Evolutionary conservation across 2,329 filamentous ascomycete genomes (phyloP), one percentile per base, ranked within the genome.

Genomic region (Colletotrichum chrysophilum): DNA sequence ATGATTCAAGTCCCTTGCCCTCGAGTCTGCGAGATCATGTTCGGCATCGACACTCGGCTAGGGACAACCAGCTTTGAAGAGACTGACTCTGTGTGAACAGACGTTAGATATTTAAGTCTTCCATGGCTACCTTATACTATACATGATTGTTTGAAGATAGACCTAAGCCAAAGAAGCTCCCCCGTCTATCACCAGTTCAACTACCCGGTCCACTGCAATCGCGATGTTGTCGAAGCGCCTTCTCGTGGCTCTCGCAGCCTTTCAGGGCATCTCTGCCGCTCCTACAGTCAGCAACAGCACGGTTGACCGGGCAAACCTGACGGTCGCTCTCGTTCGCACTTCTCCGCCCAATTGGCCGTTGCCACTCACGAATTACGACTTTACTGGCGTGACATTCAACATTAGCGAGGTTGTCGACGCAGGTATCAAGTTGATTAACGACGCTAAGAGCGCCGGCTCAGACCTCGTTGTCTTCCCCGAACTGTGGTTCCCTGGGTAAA

Each of bases 271-370:
- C 18, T 24, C 8, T 32, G 48, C 60, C 9, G 48, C 61, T 8
- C 32, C 48, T 0, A 32, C 30, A 4, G 1, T 10, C 7, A 16
- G n/a, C 24, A 66, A 58, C 7, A 14, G n/a, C 30, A 60, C 48
- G 5, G 69, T 71, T 3, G 69, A 71, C 26, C 70, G 64, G 18
- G 60, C 36, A 6, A 70, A 70, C n/a, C 58, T 61, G 30, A 34
- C 58, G 3, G 58, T 61, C 1, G 71, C 71, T 8, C 32, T 74
- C 4, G 60, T 74, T 12, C 38, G 71, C 12, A 28, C 32, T 12
- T 58, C 71, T 14, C 71, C 71, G 9, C 71, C 60, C 21, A 70
- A 74, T 28, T 75, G 68, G 72, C 68, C 72, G 7, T 21, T 71
- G 18, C 61, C 68, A 5, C 16, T 74, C 4, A 58, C n/a, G 5